These are phyloP conservation scores for Aspergillus sp. DNA, from an alignment of 2,329 filamentous ascomycete genomes.

Conservation along the genomic window DNA sequence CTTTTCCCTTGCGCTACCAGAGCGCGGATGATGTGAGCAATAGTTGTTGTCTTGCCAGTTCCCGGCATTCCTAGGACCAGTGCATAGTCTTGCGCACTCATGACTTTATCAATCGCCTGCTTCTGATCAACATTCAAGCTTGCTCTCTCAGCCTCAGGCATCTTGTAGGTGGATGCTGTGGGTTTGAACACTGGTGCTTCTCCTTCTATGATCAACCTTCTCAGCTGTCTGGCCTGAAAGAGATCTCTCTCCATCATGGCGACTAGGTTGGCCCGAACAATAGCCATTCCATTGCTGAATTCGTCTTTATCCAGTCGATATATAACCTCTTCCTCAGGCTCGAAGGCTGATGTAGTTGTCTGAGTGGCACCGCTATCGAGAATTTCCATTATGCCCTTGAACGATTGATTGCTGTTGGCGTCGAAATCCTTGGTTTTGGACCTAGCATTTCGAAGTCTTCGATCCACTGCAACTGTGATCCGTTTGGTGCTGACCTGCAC, in stretches of 20 bases:
- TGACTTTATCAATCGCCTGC: constrained; percentile 86
- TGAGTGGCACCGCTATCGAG: constrained; percentile 50
- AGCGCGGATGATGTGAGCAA: constrained; percentile 92
- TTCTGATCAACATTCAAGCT: constrained; percentile 84
- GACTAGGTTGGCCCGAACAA: constrained; percentile 88
- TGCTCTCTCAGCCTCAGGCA: constrained; percentile 56
- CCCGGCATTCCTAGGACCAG: constrained; percentile 98
- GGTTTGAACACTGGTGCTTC: constrained; percentile 71
- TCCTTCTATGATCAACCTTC: constrained; percentile 77
- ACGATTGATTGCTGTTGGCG: constrained; percentile 74
- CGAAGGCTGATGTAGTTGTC: constrained; percentile 28
- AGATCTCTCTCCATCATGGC: constrained; percentile 83
- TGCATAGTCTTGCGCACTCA: constrained; percentile 92
- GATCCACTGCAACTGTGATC: constrained; percentile 87
- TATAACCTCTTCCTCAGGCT: constrained; percentile 52
- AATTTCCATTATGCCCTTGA: constrained; percentile 89
- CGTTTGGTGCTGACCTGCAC: constrained; percentile 70
- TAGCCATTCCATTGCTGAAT: constrained; percentile 96
- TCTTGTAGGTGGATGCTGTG: constrained; percentile 61
- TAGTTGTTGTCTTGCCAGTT: constrained; percentile 97
- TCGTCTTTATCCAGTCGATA: constrained; percentile 97
- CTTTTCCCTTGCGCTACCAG: constrained; percentile 87
- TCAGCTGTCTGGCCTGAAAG: constrained; percentile 69
- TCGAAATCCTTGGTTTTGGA: constrained; percentile 75
- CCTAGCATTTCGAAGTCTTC: constrained; percentile 82